Evolutionary conservation across 2,329 filamentous ascomycete genomes (phyloP), one percentile per base, ranked within the genome.

Genomic region (Monilinia fructigena): DNA sequence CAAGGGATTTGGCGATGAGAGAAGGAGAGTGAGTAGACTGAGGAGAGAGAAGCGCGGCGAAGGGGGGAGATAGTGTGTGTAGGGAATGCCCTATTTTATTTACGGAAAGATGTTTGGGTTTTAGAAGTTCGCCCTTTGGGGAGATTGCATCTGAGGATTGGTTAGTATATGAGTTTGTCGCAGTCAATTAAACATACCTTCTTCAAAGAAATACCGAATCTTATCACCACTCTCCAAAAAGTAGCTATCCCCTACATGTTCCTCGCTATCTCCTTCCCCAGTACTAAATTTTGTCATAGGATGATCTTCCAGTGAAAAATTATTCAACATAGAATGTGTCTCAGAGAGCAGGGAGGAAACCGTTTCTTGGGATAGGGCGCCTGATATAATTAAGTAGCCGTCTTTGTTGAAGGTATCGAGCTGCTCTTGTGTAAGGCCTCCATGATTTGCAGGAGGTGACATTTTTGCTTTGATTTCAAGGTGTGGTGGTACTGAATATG

Each of bases 181-280:
- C 47, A n/a, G 10, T 11, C 20, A 23, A 48, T 20, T 23, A 48
- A 45, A 45, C 18, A 11, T 74, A 82, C 82, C 82, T 79, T 96
- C 92, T 79, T 98, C 94, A 78, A 98, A 96, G 84, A 98, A 98
- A 84, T 96, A 98, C 68, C 93, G 90, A 69, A 98, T 82, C 80
- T 97, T 94, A 82, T 98, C 91, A 68, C 92, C 93, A 3, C 90
- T 95, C 1, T 83, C 84, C 3, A 98, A 86, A 80, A 99, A 98
- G 83, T 99, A 99, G 76, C 90, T 87, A 80, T 98, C 95, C 69
- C 94, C 93, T 14, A 97, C 91, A 79, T 98, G 94, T 68, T 88
- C 85, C 55, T 76, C 77, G 2, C 75, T 83, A 80, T 55, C 61
- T 73, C 87, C 82, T 79, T 86, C 88, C 72, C 93, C 93, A 0